phyloP scores from a whole-genome alignment of 805 yeast genomes.

The Candida michaelii region DNA sequence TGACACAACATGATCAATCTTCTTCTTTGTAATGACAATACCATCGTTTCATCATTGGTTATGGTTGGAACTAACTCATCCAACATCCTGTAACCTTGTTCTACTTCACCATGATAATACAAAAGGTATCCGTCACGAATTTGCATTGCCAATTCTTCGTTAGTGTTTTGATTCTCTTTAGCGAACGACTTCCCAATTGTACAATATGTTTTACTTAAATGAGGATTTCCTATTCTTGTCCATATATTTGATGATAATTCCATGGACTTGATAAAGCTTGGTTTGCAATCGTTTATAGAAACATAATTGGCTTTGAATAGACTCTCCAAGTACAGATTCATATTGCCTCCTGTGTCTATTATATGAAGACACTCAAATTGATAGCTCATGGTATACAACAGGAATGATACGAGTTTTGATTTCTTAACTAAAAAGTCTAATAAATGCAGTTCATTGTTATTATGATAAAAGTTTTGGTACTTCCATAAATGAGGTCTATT shows the following conservation, averaged over 20 bases:
- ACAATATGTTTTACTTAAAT: conserved; percentile 47
- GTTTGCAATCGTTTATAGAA: conserved; percentile 47
- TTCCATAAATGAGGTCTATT: conserved; percentile 60
- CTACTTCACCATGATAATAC: conserved; percentile 41
- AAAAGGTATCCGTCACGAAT: conserved; percentile 40
- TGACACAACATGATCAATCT: conserved; percentile 39
- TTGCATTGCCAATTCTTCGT: conserved; percentile 39
- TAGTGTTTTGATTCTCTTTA: conserved; percentile 23
- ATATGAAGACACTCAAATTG: conserved; percentile 61
- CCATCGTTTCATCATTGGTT: conserved; percentile 36
- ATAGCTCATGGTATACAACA: conserved; percentile 59
- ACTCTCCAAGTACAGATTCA: conserved; percentile 51
- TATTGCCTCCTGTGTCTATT: conserved; percentile 50
- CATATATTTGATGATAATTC: conserved; percentile 48
- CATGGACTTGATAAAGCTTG: conserved; percentile 46
- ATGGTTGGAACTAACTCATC: conserved; percentile 27
- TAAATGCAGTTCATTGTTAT: conserved; percentile 60
- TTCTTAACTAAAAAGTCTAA: conserved; percentile 59
- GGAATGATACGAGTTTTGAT: conserved; percentile 49
- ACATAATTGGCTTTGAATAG: conserved; percentile 56
- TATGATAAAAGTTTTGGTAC: conserved; percentile 44
- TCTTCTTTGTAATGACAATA: conserved; percentile 41
- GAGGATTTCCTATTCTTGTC: conserved; percentile 51
- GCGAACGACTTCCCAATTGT: conserved; percentile 46
- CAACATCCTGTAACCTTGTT: conserved; percentile 36